Evolutionary conservation across 2,329 filamentous ascomycete species (phyloP), one percentile per base, ranked within the genome.

Genomic region (Epichloe gansuensis): DNA sequence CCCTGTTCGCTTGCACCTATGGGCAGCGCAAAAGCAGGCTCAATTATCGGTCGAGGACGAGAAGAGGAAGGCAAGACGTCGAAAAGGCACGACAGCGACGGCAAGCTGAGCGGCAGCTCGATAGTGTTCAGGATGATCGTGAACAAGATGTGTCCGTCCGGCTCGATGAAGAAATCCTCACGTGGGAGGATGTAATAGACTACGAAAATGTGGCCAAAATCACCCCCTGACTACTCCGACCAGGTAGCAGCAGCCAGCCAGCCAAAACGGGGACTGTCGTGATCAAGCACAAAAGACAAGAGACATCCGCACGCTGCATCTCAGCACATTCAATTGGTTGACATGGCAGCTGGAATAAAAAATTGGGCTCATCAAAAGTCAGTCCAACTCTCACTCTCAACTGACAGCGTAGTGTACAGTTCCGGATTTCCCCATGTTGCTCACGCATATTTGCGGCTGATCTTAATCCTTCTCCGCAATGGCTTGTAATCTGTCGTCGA

Each of bases 401-500:
- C 45, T 42, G 17, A 49, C 40, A 51, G 40, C 35, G 9, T 40
- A 44, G 7, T 49, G 5, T 43, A 39, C 40, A 43, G 11, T 15
- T 34, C 17, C 4, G 7, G 15, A 25, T 35, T 8, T 36, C 31
- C 47, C 39, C 27, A 6, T 13, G 21, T 17, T 27, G 23, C 31
- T 21, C 43, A 4, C n/a, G 25, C 31, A 5, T 42, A n/a, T 8
- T 31, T 17, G 41, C 21, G 25, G 34, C 31, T 3, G 3, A 5
- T 6, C 56, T 82, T 79, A 98, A 73, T 98, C 93, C 81, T 96
- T 97, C 78, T 98, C 93, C 54, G 89, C 89, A 70, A 98, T 98
- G 52, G 91, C 89, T 73, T 97, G 90, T 74, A 98, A 81, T 71
- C 93, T 82, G 73, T 97, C 93, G 64, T 98, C 93, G 69, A 98